These are phyloP conservation scores for Hypomontagnella submonticulosa DNA, from an alignment of 495 filamentous ascomycete species.

Conservation along the genomic window DNA sequence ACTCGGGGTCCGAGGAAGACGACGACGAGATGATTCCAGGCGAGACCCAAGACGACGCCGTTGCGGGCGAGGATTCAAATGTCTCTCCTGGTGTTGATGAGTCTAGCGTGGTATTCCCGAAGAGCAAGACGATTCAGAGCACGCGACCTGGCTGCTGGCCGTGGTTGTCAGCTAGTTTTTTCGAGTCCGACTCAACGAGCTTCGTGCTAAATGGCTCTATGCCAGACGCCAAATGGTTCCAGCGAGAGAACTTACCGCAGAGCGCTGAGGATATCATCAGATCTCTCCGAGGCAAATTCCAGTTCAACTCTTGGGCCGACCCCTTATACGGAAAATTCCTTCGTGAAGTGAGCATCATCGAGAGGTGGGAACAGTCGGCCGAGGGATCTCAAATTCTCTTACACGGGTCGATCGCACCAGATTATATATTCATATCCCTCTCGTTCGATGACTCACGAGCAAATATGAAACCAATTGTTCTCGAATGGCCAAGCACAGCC, in stretches of 20 bases:
- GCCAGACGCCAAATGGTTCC: constrained; percentile 45
- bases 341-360: constrained; percentile 49
- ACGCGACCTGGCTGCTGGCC: constrained; percentile 41
- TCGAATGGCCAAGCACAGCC: constrained; percentile 49
- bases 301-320: constrained; percentile 50
- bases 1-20: constrained; percentile 33
- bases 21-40: constrained; percentile 18
- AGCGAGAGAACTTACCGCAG: constrained; percentile 49
- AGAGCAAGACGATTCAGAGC: constrained; percentile 19
- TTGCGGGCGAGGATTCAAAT: constrained; percentile 14
- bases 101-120: constrained; percentile 8
- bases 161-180: constrained; percentile 31
- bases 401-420: constrained; percentile 43
- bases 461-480: constrained; percentile 36
- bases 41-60: constrained; percentile 6
- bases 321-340: constrained; percentile 52
- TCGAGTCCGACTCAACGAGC: constrained; percentile 46
- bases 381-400: constrained; percentile 43
- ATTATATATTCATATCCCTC: constrained; percentile 52
- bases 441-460: constrained; percentile 35
- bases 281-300: constrained; percentile 22
- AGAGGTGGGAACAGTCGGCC: constrained; percentile 55
- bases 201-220: constrained; percentile 49
- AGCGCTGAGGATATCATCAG: constrained; percentile 50
- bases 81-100: not conserved